phyloP scores from a whole-genome alignment of 202 grass and related monocot genomes.

The Alloteropsis angusta region DNA sequence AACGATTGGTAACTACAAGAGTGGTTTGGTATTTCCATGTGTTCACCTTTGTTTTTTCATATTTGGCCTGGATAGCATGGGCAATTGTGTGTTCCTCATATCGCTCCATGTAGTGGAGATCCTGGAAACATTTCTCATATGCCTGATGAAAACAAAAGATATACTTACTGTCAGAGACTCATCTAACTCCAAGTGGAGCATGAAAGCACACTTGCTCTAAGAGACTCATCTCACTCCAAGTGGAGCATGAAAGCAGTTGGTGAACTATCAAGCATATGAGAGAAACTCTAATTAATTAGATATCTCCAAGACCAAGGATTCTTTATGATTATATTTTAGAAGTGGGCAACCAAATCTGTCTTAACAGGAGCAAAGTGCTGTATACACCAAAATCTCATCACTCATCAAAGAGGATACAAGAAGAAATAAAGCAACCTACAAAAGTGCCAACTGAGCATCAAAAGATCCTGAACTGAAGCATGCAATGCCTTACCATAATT shows the following conservation, averaged over 20 bases:
- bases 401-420: background rate
- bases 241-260: background rate
- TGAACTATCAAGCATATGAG: background rate
- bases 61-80: constrained; percentile 83
- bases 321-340: background rate
- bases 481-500: background rate
- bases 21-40: background rate
- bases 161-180: constrained; percentile 8
- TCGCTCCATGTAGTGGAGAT: constrained; percentile 84
- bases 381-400: background rate
- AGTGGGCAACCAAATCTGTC: background rate
- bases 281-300: background rate
- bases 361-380: background rate
- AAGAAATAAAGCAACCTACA: background rate
- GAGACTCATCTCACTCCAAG: background rate
- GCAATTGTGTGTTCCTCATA: constrained; percentile 93
- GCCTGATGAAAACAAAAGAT: constrained; percentile 50
- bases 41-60: constrained; percentile 86
- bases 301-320: background rate
- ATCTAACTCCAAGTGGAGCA: background rate
- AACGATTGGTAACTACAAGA: background rate
- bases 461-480: background rate
- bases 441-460: background rate
- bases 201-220: too few species aligned
- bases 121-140: constrained; percentile 96